A percentile compares a stretch with the other conserved stretches of the same genome.
phyloP scores from a whole-genome alignment of 345 rosid genomes.

The Salix purpurea region DNA sequence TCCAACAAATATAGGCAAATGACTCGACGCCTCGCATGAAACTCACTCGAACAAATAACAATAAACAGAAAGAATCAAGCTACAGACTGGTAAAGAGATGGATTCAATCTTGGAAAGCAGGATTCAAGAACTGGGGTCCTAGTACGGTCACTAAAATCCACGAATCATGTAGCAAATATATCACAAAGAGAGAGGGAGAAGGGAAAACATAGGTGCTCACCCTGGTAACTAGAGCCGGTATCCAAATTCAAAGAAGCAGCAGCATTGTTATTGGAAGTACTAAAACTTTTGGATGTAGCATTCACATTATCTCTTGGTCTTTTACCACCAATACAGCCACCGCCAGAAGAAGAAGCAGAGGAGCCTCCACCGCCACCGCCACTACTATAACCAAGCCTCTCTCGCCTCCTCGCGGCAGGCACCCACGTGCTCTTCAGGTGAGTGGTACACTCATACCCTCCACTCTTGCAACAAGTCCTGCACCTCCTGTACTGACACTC shows the following conservation, averaged over 20 bases:
- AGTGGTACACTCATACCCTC: slow-evolving; percentile 64
- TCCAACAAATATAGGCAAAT: not conserved
- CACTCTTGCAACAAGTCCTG: slow-evolving; percentile 77
- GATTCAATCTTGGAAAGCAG: not conserved
- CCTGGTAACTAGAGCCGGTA: slow-evolving; percentile 44
- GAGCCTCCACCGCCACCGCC: slow-evolving; percentile 33
- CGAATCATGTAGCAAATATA: not conserved
- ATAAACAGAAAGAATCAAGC: not conserved
- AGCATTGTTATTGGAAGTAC: slow-evolving; percentile 33
- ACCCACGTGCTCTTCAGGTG: slow-evolving; percentile 90
- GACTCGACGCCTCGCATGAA: too few relatives aligned
- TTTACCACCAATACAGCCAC: slow-evolving; percentile 33
- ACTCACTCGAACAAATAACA: not conserved
- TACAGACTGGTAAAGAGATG: not conserved
- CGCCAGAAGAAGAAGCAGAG: slow-evolving; percentile 45
- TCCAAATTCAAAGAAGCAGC: slow-evolving; percentile 35
- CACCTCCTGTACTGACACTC: slow-evolving; percentile 66
- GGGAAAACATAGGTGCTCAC: slow-evolving; percentile 19
- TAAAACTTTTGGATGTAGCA: slow-evolving; percentile 22
- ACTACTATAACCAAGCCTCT: slow-evolving; percentile 18
- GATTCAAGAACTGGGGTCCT: not conserved
- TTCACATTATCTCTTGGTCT: slow-evolving; percentile 35
- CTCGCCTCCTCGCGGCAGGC: slow-evolving; percentile 51
- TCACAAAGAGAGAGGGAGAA: not conserved
- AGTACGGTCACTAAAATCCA: not conserved